Base-by-base conservation (phyloP, 1,284 basidiomycete genomes). In the Austroboletus novae-zelandiae region DNA sequence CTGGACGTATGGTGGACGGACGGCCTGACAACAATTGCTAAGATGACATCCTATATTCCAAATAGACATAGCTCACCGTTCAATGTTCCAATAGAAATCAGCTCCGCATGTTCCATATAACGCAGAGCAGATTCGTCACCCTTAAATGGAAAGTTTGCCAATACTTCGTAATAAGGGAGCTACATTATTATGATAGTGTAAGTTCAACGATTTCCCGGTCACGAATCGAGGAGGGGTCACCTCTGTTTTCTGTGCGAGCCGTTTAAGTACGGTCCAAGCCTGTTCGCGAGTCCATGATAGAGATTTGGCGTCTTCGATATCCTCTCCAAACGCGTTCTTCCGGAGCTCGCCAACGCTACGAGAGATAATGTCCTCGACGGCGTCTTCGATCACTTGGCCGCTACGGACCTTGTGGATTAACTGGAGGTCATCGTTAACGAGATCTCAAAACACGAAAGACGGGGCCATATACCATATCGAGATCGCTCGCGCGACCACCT, bases 301-400 rank as follows among this genome's bases (percentile, higher is more conserved):
- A 44, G 68, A 75, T 68, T 92, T 93, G 4, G 89, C 87, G 62
- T 97, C 94, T 47, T 93, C 89, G 4, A 77, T 69, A 63, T 96
- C 94, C 61, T 98, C 94, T 0, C 94, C 96, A 64, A 98, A 98
- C 0, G 91, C 91, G 48, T 81, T 88, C 77, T 98, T 98, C 43
- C 91, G 78, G 43, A 98, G 73, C 69, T 97, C 94, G 40, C 84
- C 80, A 9, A 94, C 84, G 31, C 85, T 88, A 36, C 87, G 82
- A 34, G 73, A 71, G 58, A 97, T 84, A 60, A 96, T 91, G 62
- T 96, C 94, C 60, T 95, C 89, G 5, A 97, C 89, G 1, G 93
- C 92, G 29, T 89, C 88, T 52, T 84, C 77, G 2, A 95, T 79
- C 11, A 62, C 72, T 67, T 84, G 80, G 0, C 93, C 91, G 40